These are phyloP conservation scores for Penicillium capsulatum DNA, from an alignment of 2,329 filamentous ascomycete genomes.

Conservation along the genomic window DNA sequence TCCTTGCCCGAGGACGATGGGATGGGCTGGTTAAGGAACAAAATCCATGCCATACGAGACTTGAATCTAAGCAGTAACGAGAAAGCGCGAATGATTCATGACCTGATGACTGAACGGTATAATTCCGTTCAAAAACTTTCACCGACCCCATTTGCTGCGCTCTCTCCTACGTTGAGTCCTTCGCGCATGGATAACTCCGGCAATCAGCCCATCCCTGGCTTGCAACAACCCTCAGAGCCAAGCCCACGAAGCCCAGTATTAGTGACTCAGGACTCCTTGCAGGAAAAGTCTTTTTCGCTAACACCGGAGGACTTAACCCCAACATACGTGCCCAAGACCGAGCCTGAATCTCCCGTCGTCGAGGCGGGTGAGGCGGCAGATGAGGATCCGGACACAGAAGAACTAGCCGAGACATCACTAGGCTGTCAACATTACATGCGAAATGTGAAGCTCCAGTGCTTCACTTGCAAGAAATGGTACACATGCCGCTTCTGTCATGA, in stretches of 20 bases:
- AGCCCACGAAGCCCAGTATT: slow-evolving; percentile 24
- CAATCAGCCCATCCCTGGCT: slow-evolving; percentile 29
- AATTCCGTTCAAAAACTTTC: slow-evolving; percentile 40
- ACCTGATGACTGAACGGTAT: slow-evolving; percentile 66
- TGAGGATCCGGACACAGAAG: slow-evolving; percentile 45
- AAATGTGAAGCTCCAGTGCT: slow-evolving; percentile 94
- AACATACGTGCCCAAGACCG: slow-evolving; percentile 57
- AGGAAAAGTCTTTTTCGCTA: slow-evolving; percentile 39
- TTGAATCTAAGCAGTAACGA: slow-evolving; percentile 56
- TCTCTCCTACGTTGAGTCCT: slow-evolving; percentile 25
- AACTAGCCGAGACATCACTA: slow-evolving; percentile 53
- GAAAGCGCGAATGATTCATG: slow-evolving; percentile 69
- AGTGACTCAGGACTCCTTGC: slow-evolving; percentile 26
- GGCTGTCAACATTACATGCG: slow-evolving; percentile 92
- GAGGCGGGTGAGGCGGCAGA: slow-evolving; percentile 19
- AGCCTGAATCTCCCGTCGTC: slow-evolving; percentile 25
- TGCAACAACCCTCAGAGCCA: slow-evolving; percentile 25
- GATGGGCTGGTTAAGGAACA: slow-evolving; percentile 62
- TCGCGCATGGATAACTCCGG: slow-evolving; percentile 24
- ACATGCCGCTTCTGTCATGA: slow-evolving; percentile 95
- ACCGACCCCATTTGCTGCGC: not conserved
- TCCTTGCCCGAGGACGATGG: slow-evolving; percentile 72
- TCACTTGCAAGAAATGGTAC: slow-evolving; percentile 85
- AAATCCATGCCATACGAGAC: slow-evolving; percentile 65
- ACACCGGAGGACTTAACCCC: slow-evolving; percentile 57